phyloP scores from a whole-genome alignment of 495 filamentous ascomycete species.

The Aspergillus campestris region DNA sequence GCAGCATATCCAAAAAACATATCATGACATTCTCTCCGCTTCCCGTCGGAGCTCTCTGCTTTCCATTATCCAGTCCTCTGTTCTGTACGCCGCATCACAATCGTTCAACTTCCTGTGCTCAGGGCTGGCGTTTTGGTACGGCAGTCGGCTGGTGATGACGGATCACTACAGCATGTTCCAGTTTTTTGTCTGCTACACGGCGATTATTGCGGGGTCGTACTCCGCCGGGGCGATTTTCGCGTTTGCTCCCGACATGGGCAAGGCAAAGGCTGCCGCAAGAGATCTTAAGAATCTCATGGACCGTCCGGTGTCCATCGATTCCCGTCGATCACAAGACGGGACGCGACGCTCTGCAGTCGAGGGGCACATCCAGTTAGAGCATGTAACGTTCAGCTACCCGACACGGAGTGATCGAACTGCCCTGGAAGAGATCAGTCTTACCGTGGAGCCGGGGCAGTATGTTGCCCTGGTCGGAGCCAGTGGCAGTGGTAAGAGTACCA shows the following conservation, averaged over 20 bases:
- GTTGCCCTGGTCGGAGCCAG: constrained; percentile 55
- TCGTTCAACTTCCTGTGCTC: constrained; percentile 25
- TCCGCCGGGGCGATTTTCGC: constrained; percentile 38
- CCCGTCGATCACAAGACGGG: constrained; percentile 19
- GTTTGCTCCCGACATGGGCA: constrained; percentile 36
- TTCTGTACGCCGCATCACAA: constrained; percentile 9
- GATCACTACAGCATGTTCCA: constrained; percentile 35
- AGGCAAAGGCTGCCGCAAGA: constrained; percentile 35
- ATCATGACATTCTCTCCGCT: constrained; percentile 37
- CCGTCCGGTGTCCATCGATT: constrained; percentile 20
- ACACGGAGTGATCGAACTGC: neutral
- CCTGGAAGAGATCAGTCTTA: constrained; percentile 28
- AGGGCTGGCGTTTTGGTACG: constrained; percentile 44
- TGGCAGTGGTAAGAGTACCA: constrained; percentile 58
- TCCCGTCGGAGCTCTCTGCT: constrained; percentile 27
- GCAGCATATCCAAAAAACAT: constrained; percentile 29
- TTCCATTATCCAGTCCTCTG: constrained; percentile 3
- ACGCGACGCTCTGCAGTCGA: constrained; percentile 7
- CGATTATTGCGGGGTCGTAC: constrained; percentile 42
- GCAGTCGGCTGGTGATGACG: constrained; percentile 32
- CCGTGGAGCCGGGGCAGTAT: constrained; percentile 50
- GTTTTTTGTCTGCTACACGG: constrained; percentile 46
- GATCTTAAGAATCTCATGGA: constrained; percentile 37
- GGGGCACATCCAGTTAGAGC: neutral
- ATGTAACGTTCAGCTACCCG: constrained; percentile 7